Evolutionary conservation across 352 stramenopile genomes (phyloP).

Genomic region (Discostella stelligera): DNA sequence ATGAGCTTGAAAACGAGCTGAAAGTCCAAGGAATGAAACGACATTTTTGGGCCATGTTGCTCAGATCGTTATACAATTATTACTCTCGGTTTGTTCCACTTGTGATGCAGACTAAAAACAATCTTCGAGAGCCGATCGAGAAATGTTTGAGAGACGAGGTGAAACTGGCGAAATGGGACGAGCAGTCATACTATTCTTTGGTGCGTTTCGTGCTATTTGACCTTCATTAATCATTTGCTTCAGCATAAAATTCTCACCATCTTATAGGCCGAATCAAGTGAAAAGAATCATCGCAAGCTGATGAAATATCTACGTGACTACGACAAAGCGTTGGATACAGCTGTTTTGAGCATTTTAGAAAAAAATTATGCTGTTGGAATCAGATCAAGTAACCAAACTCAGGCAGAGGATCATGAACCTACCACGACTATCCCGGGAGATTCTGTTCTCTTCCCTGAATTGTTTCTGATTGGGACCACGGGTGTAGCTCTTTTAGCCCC

Average conservation of each 20-base stretch:
- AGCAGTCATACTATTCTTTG: conserved; percentile 99
- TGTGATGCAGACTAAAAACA: conserved; percentile 82
- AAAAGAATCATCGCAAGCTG: conserved; percentile 98
- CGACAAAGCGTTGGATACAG: conserved; percentile 79
- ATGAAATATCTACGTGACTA: conserved; percentile 95
- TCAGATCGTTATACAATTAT: conserved; percentile 92
- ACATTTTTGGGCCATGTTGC: conserved; percentile 85
- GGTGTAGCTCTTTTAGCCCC: conserved; percentile 8
- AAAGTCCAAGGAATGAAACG: conserved; percentile 25
- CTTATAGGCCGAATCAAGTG: conserved; percentile 88
- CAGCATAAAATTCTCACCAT: neutral
- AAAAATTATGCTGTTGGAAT: conserved; percentile 67
- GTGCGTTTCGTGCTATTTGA: conserved; percentile 23
- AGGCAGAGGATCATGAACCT: conserved; percentile 45
- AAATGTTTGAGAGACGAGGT: conserved; percentile 96
- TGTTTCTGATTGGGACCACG: conserved; percentile 23
- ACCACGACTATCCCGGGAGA: conserved; percentile 57
- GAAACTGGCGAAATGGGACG: conserved; percentile 98
- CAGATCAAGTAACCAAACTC: conserved; percentile 47
- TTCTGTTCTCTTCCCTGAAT: conserved; percentile 55
- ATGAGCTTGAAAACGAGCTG: conserved; percentile 59
- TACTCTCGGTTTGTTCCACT: conserved; percentile 88
- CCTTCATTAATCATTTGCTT: neutral
- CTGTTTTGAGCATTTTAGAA: conserved; percentile 74
- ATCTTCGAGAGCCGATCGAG: conserved; percentile 92